Conservation (phyloP, 257 asterid genomes). For the Jacaranda mimosifolia region DNA sequence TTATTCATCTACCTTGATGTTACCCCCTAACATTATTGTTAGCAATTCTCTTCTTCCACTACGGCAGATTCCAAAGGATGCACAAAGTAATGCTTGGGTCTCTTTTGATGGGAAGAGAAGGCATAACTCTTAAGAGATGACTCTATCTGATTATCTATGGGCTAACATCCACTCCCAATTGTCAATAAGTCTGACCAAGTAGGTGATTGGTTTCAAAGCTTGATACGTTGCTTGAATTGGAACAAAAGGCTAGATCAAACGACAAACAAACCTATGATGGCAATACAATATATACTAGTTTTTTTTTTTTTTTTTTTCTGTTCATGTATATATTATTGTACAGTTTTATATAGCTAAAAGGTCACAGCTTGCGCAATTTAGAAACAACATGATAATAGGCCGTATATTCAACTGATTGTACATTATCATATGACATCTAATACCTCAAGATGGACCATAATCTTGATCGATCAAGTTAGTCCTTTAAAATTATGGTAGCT, state of each 20-base stretch:
- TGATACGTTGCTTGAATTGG: constrained; percentile 98
- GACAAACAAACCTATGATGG: constrained; percentile 89
- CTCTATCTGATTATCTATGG: constrained; percentile 84
- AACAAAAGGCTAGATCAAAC: constrained; percentile 93
- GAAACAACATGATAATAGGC: constrained; percentile 37
- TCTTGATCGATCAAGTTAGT: constrained; percentile 1
- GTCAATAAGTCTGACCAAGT: constrained; percentile 93
- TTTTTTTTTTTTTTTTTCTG: not conserved
- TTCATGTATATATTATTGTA: constrained; percentile 58
- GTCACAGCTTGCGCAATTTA: constrained; percentile 31
- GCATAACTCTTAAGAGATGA: constrained; percentile 94
- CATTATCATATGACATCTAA: constrained; percentile 14
- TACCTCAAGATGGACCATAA: constrained; percentile 11
- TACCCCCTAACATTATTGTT: no score
- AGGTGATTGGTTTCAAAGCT: constrained; percentile 96
- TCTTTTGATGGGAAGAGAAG: constrained; percentile 98
- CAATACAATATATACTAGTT: constrained; percentile 9
- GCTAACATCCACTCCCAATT: constrained; percentile 96
- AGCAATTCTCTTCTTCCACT: not conserved
- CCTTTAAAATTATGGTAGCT: constrained; percentile 13
- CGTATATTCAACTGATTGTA: constrained; percentile 40
- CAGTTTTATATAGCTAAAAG: constrained; percentile 44
- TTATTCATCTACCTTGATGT: no score
- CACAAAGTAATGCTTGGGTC: constrained; percentile 96
- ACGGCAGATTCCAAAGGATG: constrained; percentile 86